These are phyloP conservation scores for Batrachochytrium dendrobatidis DNA, from an alignment of 371 early-diverging fungal species.

Conservation along the genomic window DNA sequence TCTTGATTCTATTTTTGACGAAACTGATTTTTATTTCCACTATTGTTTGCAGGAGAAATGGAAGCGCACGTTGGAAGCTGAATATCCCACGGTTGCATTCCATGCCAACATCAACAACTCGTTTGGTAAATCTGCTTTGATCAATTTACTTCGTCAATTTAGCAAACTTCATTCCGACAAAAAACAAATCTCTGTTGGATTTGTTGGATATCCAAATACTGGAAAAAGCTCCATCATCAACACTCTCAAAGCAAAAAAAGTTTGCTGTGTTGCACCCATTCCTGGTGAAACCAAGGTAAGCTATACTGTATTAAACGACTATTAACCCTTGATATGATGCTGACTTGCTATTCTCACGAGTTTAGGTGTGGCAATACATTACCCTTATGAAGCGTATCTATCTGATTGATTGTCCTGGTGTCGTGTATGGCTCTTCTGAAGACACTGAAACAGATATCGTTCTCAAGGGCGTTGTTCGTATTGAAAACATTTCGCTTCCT, in stretches of 20 bases:
- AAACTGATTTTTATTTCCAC: not conserved
- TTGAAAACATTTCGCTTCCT: conserved; percentile 90
- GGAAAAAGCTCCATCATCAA: conserved; percentile 98
- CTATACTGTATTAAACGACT: not conserved
- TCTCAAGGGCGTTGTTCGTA: conserved; percentile 95
- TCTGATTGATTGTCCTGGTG: conserved; percentile 99
- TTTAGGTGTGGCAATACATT: conserved; percentile 96
- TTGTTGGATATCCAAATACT: conserved; percentile 97
- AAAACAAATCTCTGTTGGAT: conserved; percentile 96
- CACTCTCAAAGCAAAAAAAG: conserved; percentile 92
- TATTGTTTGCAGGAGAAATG: not conserved
- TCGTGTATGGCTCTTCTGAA: conserved; percentile 83
- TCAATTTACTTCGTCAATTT: conserved; percentile 96
- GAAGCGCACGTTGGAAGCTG: conserved; percentile 20
- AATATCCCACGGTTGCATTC: conserved; percentile 96
- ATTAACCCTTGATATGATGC: not conserved
- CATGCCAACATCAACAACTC: conserved; percentile 96
- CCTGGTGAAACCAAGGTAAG: conserved; percentile 96
- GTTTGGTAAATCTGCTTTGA: conserved; percentile 97
- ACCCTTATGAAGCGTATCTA: conserved; percentile 98
- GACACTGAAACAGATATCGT: conserved; percentile 94
- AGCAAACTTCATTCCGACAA: conserved; percentile 90
- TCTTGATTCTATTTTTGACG: not conserved
- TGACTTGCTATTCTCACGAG: not conserved
- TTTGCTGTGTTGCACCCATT: conserved; percentile 98